Conservation (phyloP, 257 asterid species). For the Striga asiatica region DNA sequence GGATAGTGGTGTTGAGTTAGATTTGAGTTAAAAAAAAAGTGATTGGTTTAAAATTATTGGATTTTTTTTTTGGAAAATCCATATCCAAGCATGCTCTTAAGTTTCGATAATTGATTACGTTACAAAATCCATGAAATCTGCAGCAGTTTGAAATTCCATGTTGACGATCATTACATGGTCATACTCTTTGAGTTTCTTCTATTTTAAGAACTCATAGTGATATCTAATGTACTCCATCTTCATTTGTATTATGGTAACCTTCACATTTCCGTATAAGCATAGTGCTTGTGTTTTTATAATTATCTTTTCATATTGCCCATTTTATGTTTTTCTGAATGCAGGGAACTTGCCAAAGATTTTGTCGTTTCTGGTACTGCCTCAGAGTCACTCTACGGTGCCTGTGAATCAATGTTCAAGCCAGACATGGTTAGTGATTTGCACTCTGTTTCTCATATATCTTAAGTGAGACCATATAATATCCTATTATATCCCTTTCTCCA, state of each 20-base stretch:
- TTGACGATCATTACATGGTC: neutral
- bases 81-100: no score
- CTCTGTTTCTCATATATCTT: conserved; percentile 2
- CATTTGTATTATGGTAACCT: neutral
- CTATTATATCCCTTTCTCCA: neutral
- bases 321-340: conserved; percentile 21
- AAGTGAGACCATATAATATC: neutral
- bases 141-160: neutral
- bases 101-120: neutral
- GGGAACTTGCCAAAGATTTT: conserved; percentile 97
- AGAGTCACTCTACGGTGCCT: conserved; percentile 96
- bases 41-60: no score
- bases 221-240: neutral
- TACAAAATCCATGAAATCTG: neutral
- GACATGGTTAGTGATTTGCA: conserved; percentile 57
- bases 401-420: conserved; percentile 95
- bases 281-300: neutral
- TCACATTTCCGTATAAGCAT: no score
- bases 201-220: neutral
- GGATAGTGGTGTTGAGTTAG: no score
- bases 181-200: neutral
- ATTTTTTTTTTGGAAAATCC: no score
- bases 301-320: neutral
- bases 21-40: neutral
- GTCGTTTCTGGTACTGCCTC: conserved; percentile 97